Base-by-base conservation (phyloP, 2,329 filamentous ascomycete species). In the Fusarium guadeloupense region DNA sequence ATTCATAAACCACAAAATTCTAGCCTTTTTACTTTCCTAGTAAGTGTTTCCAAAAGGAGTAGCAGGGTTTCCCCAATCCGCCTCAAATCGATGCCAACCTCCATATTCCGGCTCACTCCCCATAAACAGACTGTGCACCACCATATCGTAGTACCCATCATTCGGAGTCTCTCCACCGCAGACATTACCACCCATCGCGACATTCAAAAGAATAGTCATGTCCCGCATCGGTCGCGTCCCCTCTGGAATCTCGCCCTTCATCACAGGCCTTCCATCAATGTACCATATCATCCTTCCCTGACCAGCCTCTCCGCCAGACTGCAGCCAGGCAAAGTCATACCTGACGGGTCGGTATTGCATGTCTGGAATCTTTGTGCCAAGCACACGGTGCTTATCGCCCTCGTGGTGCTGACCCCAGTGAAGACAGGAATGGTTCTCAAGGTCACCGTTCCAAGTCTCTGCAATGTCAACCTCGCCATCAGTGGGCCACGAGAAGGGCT, bases 151-250 rank as follows among this genome's bases (percentile, higher is more conserved):
- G 19, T 74, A 71, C 0, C 85, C 85, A 60, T 86, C 79, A 1
- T 65, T 70, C 1, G 85, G 85, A 13, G 76, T 72, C 66, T 77
- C 78, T 0, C 83, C 83, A 14, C 78, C 72, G 61, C 83, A 86
- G 6, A 87, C 84, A 54, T 83, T 85, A 0, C 85, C 85, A 0
- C 85, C 85, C 81, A 87, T 86, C 2, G 85, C 85, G n/a, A 87
- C 77, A 54, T 87, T 87, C 16, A 87, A 77, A 55, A 87, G 71
- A 9, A 87, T 73, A 16, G 79, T 79, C 73, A 80, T 86, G 21
- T 87, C 84, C 50, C 81, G 79, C 72, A 87, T 78, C 6, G 80
- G 77, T 12, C 85, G 74, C 4, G 82, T 85, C 0, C 83, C 83
- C 2, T 68, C 63, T 0, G 85, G 85, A 20, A 85, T 81, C 3